A percentile compares a stretch with the other conserved stretches of the same genome.
Conservation (phyloP, 805 yeast genomes). For the Clavispora carvajalis region DNA sequence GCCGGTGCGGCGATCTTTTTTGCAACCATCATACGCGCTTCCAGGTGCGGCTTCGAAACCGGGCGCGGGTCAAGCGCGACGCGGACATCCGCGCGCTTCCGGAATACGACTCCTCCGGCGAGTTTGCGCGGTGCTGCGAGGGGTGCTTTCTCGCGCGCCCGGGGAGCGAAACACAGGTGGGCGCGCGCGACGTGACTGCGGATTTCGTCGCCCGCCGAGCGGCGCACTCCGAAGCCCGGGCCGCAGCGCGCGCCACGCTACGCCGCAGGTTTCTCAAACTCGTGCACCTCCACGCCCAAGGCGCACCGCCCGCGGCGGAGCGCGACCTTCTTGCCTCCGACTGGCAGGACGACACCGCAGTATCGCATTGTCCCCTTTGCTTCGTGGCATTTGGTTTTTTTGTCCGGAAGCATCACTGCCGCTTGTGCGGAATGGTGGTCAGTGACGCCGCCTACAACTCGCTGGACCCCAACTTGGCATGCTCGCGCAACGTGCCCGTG, state of each 20-base stretch:
- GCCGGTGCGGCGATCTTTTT: conserved; percentile 68
- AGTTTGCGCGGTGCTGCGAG: conserved; percentile 66
- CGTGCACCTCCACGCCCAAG: conserved; percentile 18
- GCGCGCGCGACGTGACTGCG: conserved; percentile 39
- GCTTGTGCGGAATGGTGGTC: conserved; percentile 78
- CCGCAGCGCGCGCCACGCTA: conserved; percentile 50
- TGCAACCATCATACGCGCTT: conserved; percentile 62
- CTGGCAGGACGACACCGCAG: conserved; percentile 55
- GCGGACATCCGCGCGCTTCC: too few relatives aligned
- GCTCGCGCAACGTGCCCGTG: conserved; percentile 71
- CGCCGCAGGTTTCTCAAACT: conserved; percentile 54
- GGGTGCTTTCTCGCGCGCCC: conserved; percentile 53
- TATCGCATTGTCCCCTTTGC: conserved; percentile 61
- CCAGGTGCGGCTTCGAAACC: conserved; percentile 44
- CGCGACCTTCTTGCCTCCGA: conserved; percentile 34
- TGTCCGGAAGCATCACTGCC: conserved; percentile 81
- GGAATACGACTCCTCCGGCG: conserved; percentile 41
- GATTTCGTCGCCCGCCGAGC: conserved; percentile 40
- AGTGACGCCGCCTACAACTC: conserved; percentile 52
- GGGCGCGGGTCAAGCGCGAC: too few relatives aligned
- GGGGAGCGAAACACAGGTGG: conserved; percentile 38
- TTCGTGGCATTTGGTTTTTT: conserved; percentile 48
- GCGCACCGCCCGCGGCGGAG: conserved; percentile 12
- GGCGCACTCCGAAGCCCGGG: conserved; percentile 40
- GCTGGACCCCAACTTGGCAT: conserved; percentile 37